A percentile compares a stretch with the other conserved stretches of the same genome.
Evolutionary conservation across 2,329 filamentous ascomycete genomes (phyloP).

Genomic region (Diaporthe citriasiana): DNA sequence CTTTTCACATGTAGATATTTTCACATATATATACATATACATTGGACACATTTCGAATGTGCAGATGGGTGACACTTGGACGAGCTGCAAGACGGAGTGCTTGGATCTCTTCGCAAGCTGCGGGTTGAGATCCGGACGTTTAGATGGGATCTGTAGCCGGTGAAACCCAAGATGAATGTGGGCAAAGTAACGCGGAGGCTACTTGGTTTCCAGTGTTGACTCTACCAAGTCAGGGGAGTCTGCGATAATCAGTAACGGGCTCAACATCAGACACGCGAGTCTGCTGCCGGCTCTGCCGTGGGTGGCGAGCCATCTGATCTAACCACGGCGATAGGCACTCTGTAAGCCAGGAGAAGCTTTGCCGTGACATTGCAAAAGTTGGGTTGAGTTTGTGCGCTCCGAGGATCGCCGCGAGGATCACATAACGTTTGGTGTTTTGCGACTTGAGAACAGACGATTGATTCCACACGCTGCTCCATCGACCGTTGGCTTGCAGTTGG

Average conservation of each 20-base stretch:
- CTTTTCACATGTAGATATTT: too few relatives aligned
- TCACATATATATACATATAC: too few relatives aligned
- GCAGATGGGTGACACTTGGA: neutral
- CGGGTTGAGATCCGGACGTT: constrained; percentile 12
- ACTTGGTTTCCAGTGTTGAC: neutral
- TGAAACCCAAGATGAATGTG: neutral
- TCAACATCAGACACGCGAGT: neutral
- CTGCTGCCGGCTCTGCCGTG: neutral
- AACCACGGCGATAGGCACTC: neutral
- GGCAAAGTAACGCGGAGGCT: constrained; percentile 11
- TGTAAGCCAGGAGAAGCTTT: constrained; percentile 18
- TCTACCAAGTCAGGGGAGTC: neutral
- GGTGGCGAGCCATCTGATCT: constrained; percentile 22
- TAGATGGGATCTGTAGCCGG: constrained; percentile 6
- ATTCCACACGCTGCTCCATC: neutral
- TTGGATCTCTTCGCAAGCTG: constrained; percentile 3
- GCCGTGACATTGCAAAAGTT: constrained; percentile 24
- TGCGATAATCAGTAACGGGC: neutral
- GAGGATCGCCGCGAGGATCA: constrained; percentile 35
- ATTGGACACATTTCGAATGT: too few relatives aligned
- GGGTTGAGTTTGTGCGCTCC: constrained; percentile 31
- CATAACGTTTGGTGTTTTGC: constrained; percentile 8
- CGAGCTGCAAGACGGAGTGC: neutral
- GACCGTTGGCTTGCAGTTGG: neutral
- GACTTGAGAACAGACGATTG: constrained; percentile 8